phyloP scores from a whole-genome alignment of 2,329 filamentous ascomycete genomes.

The Peltaster fructicola region DNA sequence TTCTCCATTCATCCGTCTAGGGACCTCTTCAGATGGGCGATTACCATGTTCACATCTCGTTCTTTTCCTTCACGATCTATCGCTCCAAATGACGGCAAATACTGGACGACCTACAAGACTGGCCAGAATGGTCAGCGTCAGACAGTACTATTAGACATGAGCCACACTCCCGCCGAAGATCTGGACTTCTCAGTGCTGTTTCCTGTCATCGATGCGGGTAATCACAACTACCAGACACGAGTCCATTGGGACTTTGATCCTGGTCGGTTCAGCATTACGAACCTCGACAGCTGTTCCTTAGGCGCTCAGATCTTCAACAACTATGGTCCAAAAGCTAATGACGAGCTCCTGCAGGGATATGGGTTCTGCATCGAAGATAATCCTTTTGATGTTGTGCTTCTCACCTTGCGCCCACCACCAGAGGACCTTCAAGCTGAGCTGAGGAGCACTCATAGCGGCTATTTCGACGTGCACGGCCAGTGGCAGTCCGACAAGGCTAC shows the following conservation, averaged over 20 bases:
- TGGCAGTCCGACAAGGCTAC: slow-evolving; percentile 21
- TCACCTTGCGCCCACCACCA: slow-evolving; percentile 25
- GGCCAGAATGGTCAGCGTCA: slow-evolving; percentile 12
- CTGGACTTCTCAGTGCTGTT: slow-evolving; percentile 29
- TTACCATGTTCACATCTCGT: slow-evolving; percentile 33
- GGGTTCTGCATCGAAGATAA: slow-evolving; percentile 33
- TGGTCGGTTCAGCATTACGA: slow-evolving; percentile 22
- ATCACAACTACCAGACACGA: slow-evolving; percentile 28
- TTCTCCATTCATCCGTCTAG: slow-evolving; percentile 16
- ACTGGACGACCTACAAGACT: slow-evolving; percentile 20
- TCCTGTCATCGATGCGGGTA: slow-evolving; percentile 32
- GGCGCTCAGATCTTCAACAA: slow-evolving; percentile 34
- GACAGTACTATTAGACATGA: slow-evolving; percentile 19
- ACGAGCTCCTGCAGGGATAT: slow-evolving; percentile 35
- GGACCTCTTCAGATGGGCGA: slow-evolving; percentile 32
- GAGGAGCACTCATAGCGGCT: slow-evolving; percentile 15
- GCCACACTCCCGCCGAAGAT: slow-evolving; percentile 15
- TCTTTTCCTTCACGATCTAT: slow-evolving; percentile 29
- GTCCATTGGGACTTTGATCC: slow-evolving; percentile 30
- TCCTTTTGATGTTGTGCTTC: slow-evolving; percentile 27
- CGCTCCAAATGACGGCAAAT: slow-evolving; percentile 17
- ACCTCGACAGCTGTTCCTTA: slow-evolving; percentile 16
- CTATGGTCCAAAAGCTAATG: slow-evolving; percentile 35
- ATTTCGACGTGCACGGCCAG: slow-evolving; percentile 14
- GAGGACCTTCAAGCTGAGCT: slow-evolving; percentile 18